A percentile compares a stretch with the other conserved stretches of the same genome.
Evolutionary conservation across 2,329 filamentous ascomycete genomes (phyloP).

Genomic region (Chlorencoelia australis): DNA sequence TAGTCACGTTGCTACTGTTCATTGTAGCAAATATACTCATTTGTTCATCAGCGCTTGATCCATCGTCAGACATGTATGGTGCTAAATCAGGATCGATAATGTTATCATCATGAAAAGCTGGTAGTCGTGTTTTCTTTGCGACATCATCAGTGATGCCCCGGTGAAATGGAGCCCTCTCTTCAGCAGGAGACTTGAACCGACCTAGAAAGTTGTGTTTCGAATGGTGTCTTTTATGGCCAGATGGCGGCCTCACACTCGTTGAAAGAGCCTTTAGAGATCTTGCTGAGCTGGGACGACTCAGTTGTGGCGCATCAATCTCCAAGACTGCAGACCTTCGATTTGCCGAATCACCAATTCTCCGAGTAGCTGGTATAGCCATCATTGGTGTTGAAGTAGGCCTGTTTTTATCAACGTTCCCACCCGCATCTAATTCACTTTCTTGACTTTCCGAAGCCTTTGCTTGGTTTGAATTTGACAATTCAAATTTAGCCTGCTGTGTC

Average conservation of each 20-base stretch:
- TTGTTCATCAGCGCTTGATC: slow-evolving; percentile 86
- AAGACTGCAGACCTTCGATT: slow-evolving; percentile 81
- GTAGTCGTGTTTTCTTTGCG: slow-evolving; percentile 55
- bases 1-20: slow-evolving; percentile 54
- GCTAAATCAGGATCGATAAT: slow-evolving; percentile 96
- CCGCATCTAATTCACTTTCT: slow-evolving; percentile 25
- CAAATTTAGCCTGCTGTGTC: slow-evolving; percentile 38
- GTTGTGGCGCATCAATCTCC: slow-evolving; percentile 75
- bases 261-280: slow-evolving; percentile 73
- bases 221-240: slow-evolving; percentile 74
- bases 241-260: slow-evolving; percentile 56
- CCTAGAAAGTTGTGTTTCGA: slow-evolving; percentile 79
- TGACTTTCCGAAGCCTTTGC: slow-evolving; percentile 30
- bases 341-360: slow-evolving; percentile 59
- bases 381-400: slow-evolving; percentile 55
- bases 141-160: slow-evolving; percentile 61
- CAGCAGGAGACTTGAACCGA: slow-evolving; percentile 59
- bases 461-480: slow-evolving; percentile 29
- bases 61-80: slow-evolving; percentile 89
- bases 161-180: slow-evolving; percentile 83
- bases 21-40: slow-evolving; percentile 73
- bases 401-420: slow-evolving; percentile 29
- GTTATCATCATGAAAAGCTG: slow-evolving; percentile 96
- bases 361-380: slow-evolving; percentile 60
- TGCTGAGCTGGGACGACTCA: slow-evolving; percentile 88